Percentiles rank a stretch among this genome's conserved stretches.
phyloP scores from a whole-genome alignment of 805 yeast species.

The Wickerhamomyces sydowiorum region DNA sequence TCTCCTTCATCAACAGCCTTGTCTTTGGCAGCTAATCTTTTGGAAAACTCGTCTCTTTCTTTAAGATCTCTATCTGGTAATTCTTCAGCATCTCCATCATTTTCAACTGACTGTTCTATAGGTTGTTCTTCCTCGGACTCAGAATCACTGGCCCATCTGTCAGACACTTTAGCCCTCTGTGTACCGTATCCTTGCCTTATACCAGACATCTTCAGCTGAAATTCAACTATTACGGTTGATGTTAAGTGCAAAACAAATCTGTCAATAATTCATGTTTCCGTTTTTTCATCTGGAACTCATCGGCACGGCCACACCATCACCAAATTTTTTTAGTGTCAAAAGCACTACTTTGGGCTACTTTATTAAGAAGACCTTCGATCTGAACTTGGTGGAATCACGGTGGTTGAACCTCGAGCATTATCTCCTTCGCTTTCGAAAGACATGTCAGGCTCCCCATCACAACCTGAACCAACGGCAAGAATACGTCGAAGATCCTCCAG shows the following conservation, averaged over 20 bases:
- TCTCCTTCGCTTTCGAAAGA: no score
- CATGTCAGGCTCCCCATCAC: no score
- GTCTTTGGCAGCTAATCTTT: slow-evolving; percentile 11
- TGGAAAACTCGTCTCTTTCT: slow-evolving; percentile 27
- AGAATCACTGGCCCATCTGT: slow-evolving; percentile 19
- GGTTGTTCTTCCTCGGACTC: slow-evolving; percentile 18
- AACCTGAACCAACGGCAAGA: not conserved
- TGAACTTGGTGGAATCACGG: no score
- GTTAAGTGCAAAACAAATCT: not conserved
- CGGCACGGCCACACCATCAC: no score
- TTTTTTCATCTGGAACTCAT: not conserved
- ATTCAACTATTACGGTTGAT: not conserved
- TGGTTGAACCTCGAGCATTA: no score
- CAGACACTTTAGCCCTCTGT: slow-evolving; percentile 9
- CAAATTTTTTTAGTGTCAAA: no score
- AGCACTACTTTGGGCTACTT: no score
- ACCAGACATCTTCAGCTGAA: not conserved
- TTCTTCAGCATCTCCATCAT: slow-evolving; percentile 33
- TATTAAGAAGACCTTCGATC: no score
- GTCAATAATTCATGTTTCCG: not conserved
- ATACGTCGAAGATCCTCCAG: not conserved
- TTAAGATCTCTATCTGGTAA: slow-evolving; percentile 13
- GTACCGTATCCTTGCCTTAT: not conserved
- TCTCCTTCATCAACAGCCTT: not conserved
- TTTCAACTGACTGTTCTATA: slow-evolving; percentile 34